Evolutionary conservation across 257 asterid species (phyloP).

Genomic region (Solanum virginianum): DNA sequence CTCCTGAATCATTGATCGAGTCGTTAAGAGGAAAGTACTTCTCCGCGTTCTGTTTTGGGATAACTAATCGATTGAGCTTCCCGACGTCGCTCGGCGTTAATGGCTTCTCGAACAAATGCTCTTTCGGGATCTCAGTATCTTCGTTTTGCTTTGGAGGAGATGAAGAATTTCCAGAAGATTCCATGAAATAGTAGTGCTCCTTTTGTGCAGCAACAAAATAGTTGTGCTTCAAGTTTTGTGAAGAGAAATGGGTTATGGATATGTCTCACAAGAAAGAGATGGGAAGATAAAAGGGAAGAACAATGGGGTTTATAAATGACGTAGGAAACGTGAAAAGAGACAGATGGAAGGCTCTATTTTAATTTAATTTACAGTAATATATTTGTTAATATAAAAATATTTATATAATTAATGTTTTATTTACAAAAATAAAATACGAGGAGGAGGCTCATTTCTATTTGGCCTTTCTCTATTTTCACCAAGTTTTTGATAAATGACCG

Average conservation of each 20-base stretch:
- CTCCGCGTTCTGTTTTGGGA: slow-evolving; percentile 19
- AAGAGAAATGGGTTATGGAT: slow-evolving; percentile 50
- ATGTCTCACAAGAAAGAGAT: slow-evolving; percentile 5
- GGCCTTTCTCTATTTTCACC: too few relatives aligned
- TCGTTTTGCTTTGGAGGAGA: slow-evolving; percentile 6
- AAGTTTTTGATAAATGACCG: too few relatives aligned
- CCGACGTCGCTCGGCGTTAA: slow-evolving; percentile 32
- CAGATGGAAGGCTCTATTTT: background rate
- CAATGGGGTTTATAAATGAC: background rate
- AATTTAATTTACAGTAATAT: too few relatives aligned
- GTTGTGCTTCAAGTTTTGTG: slow-evolving; percentile 33
- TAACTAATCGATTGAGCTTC: slow-evolving; percentile 21
- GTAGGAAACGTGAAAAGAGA: background rate
- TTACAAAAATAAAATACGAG: too few relatives aligned
- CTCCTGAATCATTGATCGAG: slow-evolving; percentile 25
- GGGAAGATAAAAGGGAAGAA: background rate
- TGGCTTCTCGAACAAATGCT: slow-evolving; percentile 20
- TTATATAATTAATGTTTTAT: too few relatives aligned
- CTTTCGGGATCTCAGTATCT: background rate
- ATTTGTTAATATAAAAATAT: too few relatives aligned
- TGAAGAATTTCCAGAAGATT: slow-evolving; percentile 18
- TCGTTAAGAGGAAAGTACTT: slow-evolving; percentile 22
- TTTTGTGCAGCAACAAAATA: slow-evolving; percentile 34
- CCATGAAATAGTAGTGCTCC: slow-evolving; percentile 10
- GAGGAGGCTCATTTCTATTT: too few relatives aligned